A percentile compares a stretch with the other conserved stretches of the same genome.
Conservation (phyloP, 305 asterid species). For the Rubia tinctorum region DNA sequence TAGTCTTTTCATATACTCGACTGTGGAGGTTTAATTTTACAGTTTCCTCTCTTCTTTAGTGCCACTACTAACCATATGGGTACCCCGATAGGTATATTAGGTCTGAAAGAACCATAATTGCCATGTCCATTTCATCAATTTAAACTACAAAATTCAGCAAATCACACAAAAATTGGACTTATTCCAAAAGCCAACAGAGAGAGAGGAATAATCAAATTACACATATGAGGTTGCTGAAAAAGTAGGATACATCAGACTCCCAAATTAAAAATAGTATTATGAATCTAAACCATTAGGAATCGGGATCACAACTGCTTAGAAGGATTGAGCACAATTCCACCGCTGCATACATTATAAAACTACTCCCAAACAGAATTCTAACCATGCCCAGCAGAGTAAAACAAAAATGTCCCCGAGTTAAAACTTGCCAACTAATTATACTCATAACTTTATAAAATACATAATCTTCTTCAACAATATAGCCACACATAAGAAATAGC, state of each 20-base stretch:
- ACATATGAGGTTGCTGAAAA: conserved; percentile 56
- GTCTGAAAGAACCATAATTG: conserved; percentile 80
- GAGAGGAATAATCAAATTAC: conserved; percentile 28
- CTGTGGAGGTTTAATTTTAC: conserved; percentile 74
- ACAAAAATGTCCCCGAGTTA: neutral
- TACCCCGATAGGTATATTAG: conserved; percentile 66
- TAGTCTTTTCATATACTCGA: no score
- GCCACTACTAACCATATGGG: conserved; percentile 97
- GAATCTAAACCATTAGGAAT: neutral
- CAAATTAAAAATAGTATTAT: neutral
- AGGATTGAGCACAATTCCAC: neutral
- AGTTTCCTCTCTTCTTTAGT: conserved; percentile 89
- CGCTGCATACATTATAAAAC: neutral
- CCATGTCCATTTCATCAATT: conserved; percentile 41
- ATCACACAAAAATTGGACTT: neutral
- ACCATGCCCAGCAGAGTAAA: neutral
- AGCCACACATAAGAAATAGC: neutral
- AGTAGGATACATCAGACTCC: neutral
- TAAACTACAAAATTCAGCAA: neutral
- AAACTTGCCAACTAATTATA: no score
- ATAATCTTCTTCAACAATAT: neutral
- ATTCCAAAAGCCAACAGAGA: neutral
- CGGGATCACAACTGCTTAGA: neutral
- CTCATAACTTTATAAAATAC: neutral
- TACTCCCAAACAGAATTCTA: neutral